Percentiles rank a stretch among this genome's conserved stretches.
These are phyloP conservation scores for Penicillium thymicola DNA, from an alignment of 2,329 filamentous ascomycete species.

Conservation along the genomic window DNA sequence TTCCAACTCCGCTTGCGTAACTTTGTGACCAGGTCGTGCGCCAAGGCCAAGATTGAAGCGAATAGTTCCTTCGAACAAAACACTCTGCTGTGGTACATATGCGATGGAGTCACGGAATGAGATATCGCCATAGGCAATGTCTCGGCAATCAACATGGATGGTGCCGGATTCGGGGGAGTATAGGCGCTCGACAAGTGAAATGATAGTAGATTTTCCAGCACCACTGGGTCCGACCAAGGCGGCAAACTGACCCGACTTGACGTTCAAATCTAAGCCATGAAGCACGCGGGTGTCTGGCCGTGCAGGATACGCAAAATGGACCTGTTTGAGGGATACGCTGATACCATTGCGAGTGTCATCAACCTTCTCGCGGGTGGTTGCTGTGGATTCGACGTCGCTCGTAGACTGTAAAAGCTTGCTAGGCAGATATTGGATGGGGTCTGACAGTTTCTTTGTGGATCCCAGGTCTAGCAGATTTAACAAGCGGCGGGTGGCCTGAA, in stretches of 20 bases:
- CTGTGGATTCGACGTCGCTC: not conserved
- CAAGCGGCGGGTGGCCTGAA: constrained; percentile 58
- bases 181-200: constrained; percentile 55
- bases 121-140: constrained; percentile 40
- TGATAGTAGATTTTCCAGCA: constrained; percentile 65
- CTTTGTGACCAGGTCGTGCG: constrained; percentile 50
- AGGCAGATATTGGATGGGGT: not conserved
- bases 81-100: constrained; percentile 46
- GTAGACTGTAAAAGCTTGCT: not conserved
- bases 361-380: not conserved
- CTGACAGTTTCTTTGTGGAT: constrained; percentile 6
- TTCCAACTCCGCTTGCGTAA: constrained; percentile 55
- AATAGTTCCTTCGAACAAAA: constrained; percentile 46
- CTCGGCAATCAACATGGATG: constrained; percentile 50
- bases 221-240: constrained; percentile 66
- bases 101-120: constrained; percentile 44
- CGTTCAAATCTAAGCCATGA: constrained; percentile 53
- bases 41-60: constrained; percentile 46
- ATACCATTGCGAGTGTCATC: constrained; percentile 28
- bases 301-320: constrained; percentile 65
- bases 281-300: constrained; percentile 59
- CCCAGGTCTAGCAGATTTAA: constrained; percentile 38
- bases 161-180: constrained; percentile 51
- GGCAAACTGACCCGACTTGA: constrained; percentile 43
- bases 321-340: constrained; percentile 54